Percentiles rank a stretch among this genome's conserved stretches.
Evolutionary conservation across 2,329 filamentous ascomycete genomes (phyloP).

Genomic region (Pseudogymnoascus sp.): DNA sequence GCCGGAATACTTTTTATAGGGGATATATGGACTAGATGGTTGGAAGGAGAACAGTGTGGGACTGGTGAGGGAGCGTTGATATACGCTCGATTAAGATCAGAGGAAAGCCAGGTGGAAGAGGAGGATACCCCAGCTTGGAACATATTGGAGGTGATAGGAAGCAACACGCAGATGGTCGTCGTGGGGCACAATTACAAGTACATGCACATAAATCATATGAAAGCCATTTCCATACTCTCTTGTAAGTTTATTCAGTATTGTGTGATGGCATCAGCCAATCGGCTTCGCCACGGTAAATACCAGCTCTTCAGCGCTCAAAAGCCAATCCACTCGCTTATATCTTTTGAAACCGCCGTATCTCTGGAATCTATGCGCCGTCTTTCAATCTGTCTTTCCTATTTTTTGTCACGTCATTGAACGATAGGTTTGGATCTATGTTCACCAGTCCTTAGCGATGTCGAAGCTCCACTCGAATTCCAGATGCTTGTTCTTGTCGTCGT

Average conservation of each 20-base stretch:
- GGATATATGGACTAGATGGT: neutral
- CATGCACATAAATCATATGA: neutral
- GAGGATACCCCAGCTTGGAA: neutral
- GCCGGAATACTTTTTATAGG: constrained; percentile 65
- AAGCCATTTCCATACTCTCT: neutral
- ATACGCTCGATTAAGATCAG: neutral
- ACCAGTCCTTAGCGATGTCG: constrained; percentile 96
- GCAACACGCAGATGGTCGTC: neutral
- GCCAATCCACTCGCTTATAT: neutral
- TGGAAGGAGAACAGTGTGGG: neutral
- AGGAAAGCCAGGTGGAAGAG: neutral
- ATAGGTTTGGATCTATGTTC: constrained; percentile 26
- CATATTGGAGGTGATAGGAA: neutral
- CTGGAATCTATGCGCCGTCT: neutral
- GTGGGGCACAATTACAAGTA: neutral
- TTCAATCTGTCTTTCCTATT: neutral
- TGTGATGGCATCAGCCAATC: neutral
- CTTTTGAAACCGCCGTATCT: neutral
- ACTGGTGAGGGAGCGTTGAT: neutral
- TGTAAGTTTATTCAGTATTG: neutral
- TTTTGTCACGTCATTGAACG: neutral
- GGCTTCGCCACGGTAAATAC: neutral
- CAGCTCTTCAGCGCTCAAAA: constrained; percentile 2
- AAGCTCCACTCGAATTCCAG: constrained; percentile 94
- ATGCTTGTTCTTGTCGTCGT: constrained; percentile 89